Evolutionary conservation across 495 filamentous ascomycete species (phyloP), one percentile per base, ranked within the genome.

Genomic region (Penicillium egyptiacum): DNA sequence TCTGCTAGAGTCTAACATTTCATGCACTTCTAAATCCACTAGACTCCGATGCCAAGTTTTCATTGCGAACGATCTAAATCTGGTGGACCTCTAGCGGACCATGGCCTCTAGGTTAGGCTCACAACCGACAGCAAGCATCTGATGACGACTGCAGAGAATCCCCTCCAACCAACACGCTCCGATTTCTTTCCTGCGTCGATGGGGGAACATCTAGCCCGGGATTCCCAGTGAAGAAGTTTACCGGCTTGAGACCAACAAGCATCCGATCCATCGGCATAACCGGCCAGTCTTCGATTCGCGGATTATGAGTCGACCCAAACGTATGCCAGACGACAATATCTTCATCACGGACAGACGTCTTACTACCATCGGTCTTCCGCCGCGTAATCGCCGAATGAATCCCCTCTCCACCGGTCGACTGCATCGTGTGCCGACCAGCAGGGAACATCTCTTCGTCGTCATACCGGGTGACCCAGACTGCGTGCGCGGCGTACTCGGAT

Each of bases 391-490:
- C 48, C 5, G 62, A 64, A 0, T 42, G 49, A 12, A 76, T 60
- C 0, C 74, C 75, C 11, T 74, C 70, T 0, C 86, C 89, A 5
- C 81, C 84, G 10, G 39, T n/a, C 3, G 83, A 87, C 72, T 96
- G 92, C 67, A 92, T 96, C 1, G 92, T 96, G 66, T 90, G 93
- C 57, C 82, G 75, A 0, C 92, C 92, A 5, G 86, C 85, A 0
- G 92, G 81, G 65, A 83, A 96, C 7, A 94, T 71, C 73, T 97
- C 91, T 2, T 80, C 81, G 50, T 96, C 92, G 11, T 74, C 70
- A 64, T 96, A 87, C 1, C 79, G 77, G 0, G 90, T 93, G 0
- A 94, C 84, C 77, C 92, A 97, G 33, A 97, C 70, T 45, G 88
- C 85, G 59, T 88, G 85, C 50, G 87, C 82, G 0, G 83, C 83